phyloP scores from a whole-genome alignment of 2,329 filamentous ascomycete species.

The Colletotrichum sp. region DNA sequence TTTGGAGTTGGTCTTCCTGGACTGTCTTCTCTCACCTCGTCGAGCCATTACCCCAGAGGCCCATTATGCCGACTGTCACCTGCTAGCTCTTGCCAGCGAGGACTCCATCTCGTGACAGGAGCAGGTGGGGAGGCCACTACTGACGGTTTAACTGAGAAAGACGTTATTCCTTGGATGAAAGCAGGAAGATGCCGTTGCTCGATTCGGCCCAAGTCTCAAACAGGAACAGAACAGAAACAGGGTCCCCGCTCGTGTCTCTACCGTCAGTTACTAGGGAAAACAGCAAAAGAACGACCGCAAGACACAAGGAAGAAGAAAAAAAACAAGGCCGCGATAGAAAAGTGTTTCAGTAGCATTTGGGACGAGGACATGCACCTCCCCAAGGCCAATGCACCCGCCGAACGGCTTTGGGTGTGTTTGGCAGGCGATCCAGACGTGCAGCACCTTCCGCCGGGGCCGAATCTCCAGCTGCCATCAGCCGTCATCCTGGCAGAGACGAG shows the following conservation, averaged over 20 bases:
- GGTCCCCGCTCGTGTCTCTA: neutral
- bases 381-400: neutral
- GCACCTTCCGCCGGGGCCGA: neutral
- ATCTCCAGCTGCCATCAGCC: constrained; percentile 6
- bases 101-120: neutral
- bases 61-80: neutral
- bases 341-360: constrained; percentile 13
- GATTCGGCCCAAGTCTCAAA: neutral
- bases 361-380: neutral
- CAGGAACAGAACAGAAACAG: neutral
- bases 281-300: neutral
- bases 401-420: neutral
- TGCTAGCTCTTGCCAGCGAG: neutral
- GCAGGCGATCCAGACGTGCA: neutral
- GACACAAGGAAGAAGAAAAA: neutral
- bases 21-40: neutral
- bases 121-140: neutral
- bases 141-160: neutral
- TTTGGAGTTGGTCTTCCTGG: neutral
- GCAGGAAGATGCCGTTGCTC: neutral
- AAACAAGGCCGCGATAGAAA: neutral
- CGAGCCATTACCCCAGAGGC: neutral
- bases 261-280: neutral
- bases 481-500: neutral
- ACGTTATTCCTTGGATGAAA: neutral